These are phyloP conservation scores for Neofusicoccum cordaticola DNA, from an alignment of 2,329 filamentous ascomycete genomes.

Conservation along the genomic window DNA sequence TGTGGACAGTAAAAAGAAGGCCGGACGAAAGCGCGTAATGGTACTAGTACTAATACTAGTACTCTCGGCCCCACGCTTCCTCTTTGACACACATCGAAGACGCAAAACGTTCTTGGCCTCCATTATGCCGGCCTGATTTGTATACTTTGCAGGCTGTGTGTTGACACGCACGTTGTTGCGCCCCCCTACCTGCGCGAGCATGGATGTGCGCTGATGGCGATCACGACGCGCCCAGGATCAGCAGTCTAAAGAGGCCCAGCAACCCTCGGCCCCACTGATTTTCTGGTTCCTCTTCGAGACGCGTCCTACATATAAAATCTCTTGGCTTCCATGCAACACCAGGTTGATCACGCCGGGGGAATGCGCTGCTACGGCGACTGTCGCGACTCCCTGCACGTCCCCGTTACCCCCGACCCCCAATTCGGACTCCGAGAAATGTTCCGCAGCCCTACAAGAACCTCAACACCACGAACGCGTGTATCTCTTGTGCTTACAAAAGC, in stretches of 20 bases:
- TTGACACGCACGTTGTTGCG: constrained; percentile 7
- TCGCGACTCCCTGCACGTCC: neutral
- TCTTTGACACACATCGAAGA: constrained; percentile 1
- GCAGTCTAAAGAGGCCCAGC: neutral
- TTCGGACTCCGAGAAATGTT: neutral
- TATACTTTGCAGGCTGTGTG: neutral
- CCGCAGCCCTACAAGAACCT: neutral
- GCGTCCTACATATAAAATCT: neutral
- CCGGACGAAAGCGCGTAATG: neutral
- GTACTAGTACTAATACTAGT: constrained; percentile 2
- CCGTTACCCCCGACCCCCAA: neutral
- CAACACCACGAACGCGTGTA: neutral
- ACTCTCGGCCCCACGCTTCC: neutral
- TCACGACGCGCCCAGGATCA: neutral
- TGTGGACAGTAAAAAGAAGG: neutral
- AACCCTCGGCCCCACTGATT: neutral
- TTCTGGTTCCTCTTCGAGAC: neutral
- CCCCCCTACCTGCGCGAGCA: neutral
- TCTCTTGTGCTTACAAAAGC: neutral
- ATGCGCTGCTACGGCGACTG: neutral
- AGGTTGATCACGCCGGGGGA: neutral
- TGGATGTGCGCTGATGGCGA: neutral
- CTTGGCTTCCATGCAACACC: neutral
- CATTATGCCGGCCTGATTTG: constrained; percentile 1
- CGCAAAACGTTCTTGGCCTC: neutral